Conservation (phyloP, 192 early-diverging fungal species). For the Umbelopsis sp. region DNA sequence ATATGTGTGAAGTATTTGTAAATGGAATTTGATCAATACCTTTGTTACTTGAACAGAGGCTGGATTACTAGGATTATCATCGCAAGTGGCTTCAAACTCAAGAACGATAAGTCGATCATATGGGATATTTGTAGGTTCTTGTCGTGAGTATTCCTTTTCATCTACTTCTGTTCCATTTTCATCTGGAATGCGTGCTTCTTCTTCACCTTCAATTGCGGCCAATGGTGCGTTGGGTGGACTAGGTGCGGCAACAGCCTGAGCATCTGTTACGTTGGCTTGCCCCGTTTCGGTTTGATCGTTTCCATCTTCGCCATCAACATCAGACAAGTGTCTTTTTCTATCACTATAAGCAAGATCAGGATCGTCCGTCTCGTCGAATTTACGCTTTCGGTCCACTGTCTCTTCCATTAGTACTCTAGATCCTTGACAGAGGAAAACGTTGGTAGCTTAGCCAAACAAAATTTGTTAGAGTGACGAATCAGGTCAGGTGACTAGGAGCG, state of each 20-base stretch:
- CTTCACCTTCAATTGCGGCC: too few species aligned
- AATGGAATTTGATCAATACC: slow-evolving; percentile 28
- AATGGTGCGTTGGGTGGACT: too few species aligned
- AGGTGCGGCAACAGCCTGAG: too few species aligned
- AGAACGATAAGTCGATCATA: slow-evolving; percentile 65
- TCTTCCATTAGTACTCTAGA: neutral
- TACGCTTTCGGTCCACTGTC: slow-evolving; percentile 23
- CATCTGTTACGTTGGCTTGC: neutral
- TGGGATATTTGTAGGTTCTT: slow-evolving; percentile 26
- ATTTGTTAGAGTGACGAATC: neutral
- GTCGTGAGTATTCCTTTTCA: neutral
- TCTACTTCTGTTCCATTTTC: neutral
- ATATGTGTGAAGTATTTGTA: neutral
- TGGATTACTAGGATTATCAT: slow-evolving; percentile 65
- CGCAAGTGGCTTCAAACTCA: slow-evolving; percentile 73
- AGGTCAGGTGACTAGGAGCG: neutral
- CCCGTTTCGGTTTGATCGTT: neutral
- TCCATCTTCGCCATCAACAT: neutral
- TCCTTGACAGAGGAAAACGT: neutral
- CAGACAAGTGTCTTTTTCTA: neutral
- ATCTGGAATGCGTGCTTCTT: neutral
- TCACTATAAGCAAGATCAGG: neutral
- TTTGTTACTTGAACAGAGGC: slow-evolving; percentile 55
- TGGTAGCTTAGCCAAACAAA: neutral
- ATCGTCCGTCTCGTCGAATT: slow-evolving; percentile 5